Evolutionary conservation across 768 basidiomycete genomes (phyloP).

Genomic region (Boletus vermiculosoides): DNA sequence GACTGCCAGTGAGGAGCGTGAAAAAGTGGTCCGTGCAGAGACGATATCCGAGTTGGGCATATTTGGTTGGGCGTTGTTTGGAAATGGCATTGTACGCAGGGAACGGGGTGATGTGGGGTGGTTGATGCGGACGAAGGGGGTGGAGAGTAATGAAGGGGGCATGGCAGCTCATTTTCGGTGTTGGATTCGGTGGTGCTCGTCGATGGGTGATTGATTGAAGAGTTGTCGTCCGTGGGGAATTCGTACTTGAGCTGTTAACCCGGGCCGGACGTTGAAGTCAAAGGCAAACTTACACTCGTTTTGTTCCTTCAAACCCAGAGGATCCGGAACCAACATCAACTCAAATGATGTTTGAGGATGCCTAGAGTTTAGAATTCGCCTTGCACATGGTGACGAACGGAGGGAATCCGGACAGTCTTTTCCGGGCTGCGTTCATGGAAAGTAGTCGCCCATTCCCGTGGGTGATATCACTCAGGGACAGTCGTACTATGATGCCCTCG

Average conservation of each 20-base stretch:
- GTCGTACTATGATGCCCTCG: constrained; percentile 32
- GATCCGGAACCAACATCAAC: too few species aligned
- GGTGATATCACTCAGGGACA: constrained; percentile 24
- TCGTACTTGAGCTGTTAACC: too few species aligned
- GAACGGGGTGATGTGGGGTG: constrained; percentile 74
- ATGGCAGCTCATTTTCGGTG: constrained; percentile 57
- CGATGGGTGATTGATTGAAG: constrained; percentile 11
- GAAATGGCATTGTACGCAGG: constrained; percentile 38
- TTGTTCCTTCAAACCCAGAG: too few species aligned
- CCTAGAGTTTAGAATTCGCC: too few species aligned
- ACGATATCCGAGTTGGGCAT: constrained; percentile 90
- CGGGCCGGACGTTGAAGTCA: too few species aligned
- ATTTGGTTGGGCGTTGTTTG: constrained; percentile 87
- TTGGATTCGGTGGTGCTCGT: constrained; percentile 68
- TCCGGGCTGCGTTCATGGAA: constrained; percentile 38
- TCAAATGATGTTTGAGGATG: too few species aligned
- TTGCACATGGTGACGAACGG: constrained; percentile 29
- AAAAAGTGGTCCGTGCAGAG: constrained; percentile 52
- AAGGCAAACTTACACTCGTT: too few species aligned
- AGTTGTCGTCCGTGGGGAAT: too few species aligned
- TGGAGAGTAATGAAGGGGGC: too few species aligned
- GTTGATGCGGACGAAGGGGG: constrained; percentile 86
- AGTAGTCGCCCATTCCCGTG: constrained; percentile 35
- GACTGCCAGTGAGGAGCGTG: background rate
- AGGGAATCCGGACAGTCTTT: constrained; percentile 25